phyloP scores from a whole-genome alignment of 768 basidiomycete species.

The Cystofilobasidium capitatum region DNA sequence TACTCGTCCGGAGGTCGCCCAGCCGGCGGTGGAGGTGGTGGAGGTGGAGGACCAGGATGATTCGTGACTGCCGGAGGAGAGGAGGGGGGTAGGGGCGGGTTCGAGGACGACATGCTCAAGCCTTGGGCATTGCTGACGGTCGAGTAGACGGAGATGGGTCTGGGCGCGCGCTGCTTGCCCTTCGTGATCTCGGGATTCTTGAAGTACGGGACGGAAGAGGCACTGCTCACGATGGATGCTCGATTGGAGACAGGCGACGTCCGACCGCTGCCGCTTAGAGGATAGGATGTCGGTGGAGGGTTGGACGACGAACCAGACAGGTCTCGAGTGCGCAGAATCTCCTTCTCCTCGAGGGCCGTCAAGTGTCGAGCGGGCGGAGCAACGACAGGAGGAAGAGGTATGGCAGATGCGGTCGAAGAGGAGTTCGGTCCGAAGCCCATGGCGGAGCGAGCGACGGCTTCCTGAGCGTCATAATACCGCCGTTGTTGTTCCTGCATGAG shows the following conservation, averaged over 20 bases:
- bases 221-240: not conserved
- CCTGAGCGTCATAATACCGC: constrained; percentile 17
- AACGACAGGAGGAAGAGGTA: not conserved
- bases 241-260: not conserved
- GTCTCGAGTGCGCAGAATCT: not conserved
- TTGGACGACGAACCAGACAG: not conserved
- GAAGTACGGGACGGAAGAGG: not conserved
- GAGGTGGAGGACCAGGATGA: not conserved
- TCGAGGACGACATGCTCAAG: not conserved
- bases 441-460: constrained; percentile 9
- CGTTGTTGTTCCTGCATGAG: constrained; percentile 4
- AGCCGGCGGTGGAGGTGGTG: not conserved
- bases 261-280: not conserved
- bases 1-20: constrained; percentile 1
- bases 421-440: not conserved
- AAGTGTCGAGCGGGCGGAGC: not conserved
- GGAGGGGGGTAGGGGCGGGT: not conserved
- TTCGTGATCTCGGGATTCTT: not conserved
- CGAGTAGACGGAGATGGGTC: not conserved
- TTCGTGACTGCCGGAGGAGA: not conserved
- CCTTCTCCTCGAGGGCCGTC: not conserved
- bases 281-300: not conserved
- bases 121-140: not conserved
- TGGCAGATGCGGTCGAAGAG: not conserved
- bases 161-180: constrained; percentile 2